A percentile compares a stretch with the other conserved stretches of the same genome.
Evolutionary conservation across 2,329 filamentous ascomycete genomes (phyloP).

Genomic region (Penicillium frequentans): DNA sequence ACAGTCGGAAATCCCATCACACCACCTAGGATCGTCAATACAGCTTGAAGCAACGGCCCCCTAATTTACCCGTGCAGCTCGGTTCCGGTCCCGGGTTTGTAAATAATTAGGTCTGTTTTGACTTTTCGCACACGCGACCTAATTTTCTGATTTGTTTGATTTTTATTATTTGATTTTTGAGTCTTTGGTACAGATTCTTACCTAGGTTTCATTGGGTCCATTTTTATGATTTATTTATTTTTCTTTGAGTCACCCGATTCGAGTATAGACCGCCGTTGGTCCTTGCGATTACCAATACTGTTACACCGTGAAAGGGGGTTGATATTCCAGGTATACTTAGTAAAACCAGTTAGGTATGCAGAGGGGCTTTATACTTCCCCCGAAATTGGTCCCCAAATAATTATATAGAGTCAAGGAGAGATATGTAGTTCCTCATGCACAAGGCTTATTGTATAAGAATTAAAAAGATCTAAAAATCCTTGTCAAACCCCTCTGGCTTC

Average conservation of each 20-base stretch:
- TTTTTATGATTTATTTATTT: background rate
- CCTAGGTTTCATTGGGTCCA: background rate
- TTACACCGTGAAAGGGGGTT: background rate
- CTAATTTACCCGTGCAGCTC: conserved; percentile 24
- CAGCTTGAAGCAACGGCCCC: conserved; percentile 17
- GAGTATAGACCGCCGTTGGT: conserved; percentile 4
- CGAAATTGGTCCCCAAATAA: background rate
- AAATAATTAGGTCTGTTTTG: conserved; percentile 9
- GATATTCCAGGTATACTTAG: background rate
- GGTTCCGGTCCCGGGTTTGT: conserved; percentile 14
- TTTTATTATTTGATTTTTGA: background rate
- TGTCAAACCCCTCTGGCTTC: background rate
- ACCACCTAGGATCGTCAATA: conserved; percentile 20
- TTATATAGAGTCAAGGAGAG: background rate
- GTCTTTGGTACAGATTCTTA: background rate
- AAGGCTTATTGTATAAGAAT: background rate
- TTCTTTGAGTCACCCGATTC: conserved; percentile 2
- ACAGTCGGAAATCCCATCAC: background rate
- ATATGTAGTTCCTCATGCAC: background rate
- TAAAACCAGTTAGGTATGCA: background rate
- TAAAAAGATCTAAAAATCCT: background rate
- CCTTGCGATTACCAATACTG: background rate
- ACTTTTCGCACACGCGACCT: conserved; percentile 8
- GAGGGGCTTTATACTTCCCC: background rate
- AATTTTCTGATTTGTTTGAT: background rate